Base-by-base conservation (phyloP, 345 rosid genomes). In the Limnanthes douglasii region DNA sequence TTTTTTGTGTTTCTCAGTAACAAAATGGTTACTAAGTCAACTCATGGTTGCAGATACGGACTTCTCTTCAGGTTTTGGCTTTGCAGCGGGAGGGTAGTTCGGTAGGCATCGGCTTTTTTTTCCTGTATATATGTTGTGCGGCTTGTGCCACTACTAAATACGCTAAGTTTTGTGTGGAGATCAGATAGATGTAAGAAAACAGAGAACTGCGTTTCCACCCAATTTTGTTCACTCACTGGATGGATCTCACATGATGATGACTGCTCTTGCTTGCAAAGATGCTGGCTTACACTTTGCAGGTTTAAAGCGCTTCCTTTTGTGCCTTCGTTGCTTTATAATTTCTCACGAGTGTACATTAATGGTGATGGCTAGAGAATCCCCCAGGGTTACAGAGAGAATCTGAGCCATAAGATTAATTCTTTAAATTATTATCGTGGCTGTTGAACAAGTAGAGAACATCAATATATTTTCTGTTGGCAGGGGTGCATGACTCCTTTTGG, bases 181-280 rank as follows among this genome's bases (percentile, higher is more conserved):
- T 21, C 73, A 90, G 98, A 85, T 84, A 45, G 64, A 68, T 34
- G 76, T 56, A 31, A 72, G 90, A 59, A 77, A 68, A 61, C 98
- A 90, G 68, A 77, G 85, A 62, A 77, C 98, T 37, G 98, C 98
- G 11, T 90, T 90, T 38, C 95, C 98, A 47, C 98, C 98, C 1
- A 90, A 90, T 50, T 90, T 75, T 54, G 94, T 90, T 36, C 98
- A 90, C 68, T 90, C 98, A 0, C 73, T 90, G 39, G 98, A 90
- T 5, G 93, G 95, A 30, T 61, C 98, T 40, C 98, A 90, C 71
- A 90, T 90, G 98, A 90, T 90, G 98, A 80, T 84, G 98, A 90
- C 98, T 39, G 95, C 98, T 31, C 58, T 90, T 54, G 93, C 98
- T 38, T 84, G 98, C 62, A 61, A 72, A 46, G 84, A 77, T 37